These are phyloP conservation scores for Auxenochlorella pyrenoidosa DNA, from an alignment of 139 green algal species.

Conservation along the genomic window DNA sequence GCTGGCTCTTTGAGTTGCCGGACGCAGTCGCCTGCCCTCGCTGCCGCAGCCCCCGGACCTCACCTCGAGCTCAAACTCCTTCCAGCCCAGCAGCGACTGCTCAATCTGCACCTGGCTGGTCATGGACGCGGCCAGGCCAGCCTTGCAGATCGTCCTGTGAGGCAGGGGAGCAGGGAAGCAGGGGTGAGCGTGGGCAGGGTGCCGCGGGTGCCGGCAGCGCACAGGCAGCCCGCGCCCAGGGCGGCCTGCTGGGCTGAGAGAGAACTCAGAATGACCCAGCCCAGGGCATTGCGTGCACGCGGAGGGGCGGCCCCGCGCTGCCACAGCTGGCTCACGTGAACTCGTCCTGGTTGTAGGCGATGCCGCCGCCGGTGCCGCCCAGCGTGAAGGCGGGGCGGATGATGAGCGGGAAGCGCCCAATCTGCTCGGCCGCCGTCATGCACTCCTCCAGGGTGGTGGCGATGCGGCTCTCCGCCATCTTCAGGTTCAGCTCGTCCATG, in stretches of 20 bases:
- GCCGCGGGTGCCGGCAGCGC: no score
- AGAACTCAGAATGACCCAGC: no score
- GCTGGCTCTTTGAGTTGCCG: no score
- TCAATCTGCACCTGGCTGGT: conserved; percentile 94
- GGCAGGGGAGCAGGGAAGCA: background rate
- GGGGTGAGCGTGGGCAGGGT: background rate
- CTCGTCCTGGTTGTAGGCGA: conserved; percentile 99
- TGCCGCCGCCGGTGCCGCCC: conserved; percentile 96
- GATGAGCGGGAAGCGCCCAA: conserved; percentile 85
- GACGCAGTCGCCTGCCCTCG: no score
- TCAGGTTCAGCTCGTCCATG: conserved; percentile 87
- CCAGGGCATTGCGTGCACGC: no score
- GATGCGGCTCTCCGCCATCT: conserved; percentile 63
- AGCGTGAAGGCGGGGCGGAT: conserved; percentile 99
- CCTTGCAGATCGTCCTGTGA: conserved; percentile 43
- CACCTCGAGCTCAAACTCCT: conserved; percentile 92
- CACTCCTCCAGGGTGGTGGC: conserved; percentile 66
- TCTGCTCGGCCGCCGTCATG: conserved; percentile 36
- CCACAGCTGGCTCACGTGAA: conserved; percentile 70
- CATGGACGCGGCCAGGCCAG: conserved; percentile 90
- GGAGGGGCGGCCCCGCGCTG: no score
- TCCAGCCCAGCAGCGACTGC: conserved; percentile 97
- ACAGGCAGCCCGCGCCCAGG: no score
- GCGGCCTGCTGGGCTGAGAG: no score
- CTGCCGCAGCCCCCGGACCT: background rate